Conservation (phyloP, 768 basidiomycete genomes). For the Kwoniella dendrophila region DNA sequence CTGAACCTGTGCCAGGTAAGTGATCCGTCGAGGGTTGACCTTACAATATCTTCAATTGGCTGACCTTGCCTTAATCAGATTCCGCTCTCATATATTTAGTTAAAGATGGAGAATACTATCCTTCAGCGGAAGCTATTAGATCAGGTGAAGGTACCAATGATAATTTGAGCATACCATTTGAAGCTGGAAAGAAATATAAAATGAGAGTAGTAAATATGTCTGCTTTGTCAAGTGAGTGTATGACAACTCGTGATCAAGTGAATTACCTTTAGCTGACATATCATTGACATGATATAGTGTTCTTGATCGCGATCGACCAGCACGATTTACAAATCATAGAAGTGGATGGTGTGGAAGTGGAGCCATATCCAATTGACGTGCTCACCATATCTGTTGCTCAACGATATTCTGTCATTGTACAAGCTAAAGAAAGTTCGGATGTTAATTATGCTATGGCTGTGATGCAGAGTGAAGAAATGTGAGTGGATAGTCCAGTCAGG, state of each 20-base stretch:
- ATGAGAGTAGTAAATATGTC: slow-evolving; percentile 81
- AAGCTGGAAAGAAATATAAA: slow-evolving; percentile 86
- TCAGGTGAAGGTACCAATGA: slow-evolving; percentile 68
- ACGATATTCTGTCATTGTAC: slow-evolving; percentile 88
- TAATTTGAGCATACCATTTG: slow-evolving; percentile 80
- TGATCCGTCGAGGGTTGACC: not conserved
- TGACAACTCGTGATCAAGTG: not conserved
- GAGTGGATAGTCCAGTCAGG: slow-evolving; percentile 26
- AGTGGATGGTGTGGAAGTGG: slow-evolving; percentile 63
- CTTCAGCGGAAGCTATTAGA: slow-evolving; percentile 60
- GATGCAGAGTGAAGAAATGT: slow-evolving; percentile 73
- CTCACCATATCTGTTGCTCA: slow-evolving; percentile 82
- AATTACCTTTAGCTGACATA: not conserved
- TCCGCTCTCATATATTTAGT: slow-evolving; percentile 81
- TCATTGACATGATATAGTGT: slow-evolving; percentile 42
- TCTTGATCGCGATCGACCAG: slow-evolving; percentile 55
- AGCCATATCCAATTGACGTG: slow-evolving; percentile 71
- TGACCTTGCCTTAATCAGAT: slow-evolving; percentile 59
- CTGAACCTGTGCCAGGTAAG: slow-evolving; percentile 80
- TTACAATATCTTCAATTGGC: not conserved
- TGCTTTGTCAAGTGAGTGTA: slow-evolving; percentile 56
- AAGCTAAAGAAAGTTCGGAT: slow-evolving; percentile 79
- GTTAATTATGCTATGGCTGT: slow-evolving; percentile 75
- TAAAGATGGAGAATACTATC: slow-evolving; percentile 70
- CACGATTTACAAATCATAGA: slow-evolving; percentile 59